phyloP scores from a whole-genome alignment of 1,139 yeast species.

The Taphrina sp. region DNA sequence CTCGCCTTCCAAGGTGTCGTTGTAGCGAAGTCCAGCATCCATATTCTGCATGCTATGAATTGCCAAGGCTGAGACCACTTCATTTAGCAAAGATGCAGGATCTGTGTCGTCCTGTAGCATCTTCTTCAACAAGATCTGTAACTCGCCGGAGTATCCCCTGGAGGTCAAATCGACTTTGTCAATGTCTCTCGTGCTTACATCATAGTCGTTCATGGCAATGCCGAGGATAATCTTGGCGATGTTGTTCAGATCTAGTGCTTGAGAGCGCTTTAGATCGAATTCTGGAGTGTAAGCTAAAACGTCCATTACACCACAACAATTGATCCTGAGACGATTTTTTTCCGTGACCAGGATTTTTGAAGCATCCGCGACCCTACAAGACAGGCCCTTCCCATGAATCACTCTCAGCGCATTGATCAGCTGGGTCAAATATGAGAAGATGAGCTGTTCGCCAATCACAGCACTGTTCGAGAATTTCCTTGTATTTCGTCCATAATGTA shows the following conservation, averaged over 20 bases:
- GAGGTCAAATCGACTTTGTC: conserved; percentile 41
- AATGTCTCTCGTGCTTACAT: conserved; percentile 41
- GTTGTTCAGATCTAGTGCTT: conserved; percentile 54
- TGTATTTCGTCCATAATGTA: conserved; percentile 49
- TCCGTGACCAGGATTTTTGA: conserved; percentile 70
- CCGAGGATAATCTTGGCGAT: conserved; percentile 58
- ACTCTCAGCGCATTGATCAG: conserved; percentile 62
- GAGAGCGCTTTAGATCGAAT: conserved; percentile 44
- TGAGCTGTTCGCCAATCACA: conserved; percentile 56
- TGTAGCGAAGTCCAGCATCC: conserved; percentile 57
- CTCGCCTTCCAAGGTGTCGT: conserved; percentile 67
- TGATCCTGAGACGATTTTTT: conserved; percentile 67
- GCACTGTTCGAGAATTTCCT: conserved; percentile 39
- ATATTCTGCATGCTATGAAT: conserved; percentile 50
- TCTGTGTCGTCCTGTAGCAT: conserved; percentile 38
- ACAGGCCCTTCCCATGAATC: conserved; percentile 62
- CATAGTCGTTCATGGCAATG: conserved; percentile 37
- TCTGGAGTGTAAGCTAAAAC: conserved; percentile 49
- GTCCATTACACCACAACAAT: conserved; percentile 71
- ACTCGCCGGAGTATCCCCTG: conserved; percentile 36
- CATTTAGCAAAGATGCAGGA: conserved; percentile 37
- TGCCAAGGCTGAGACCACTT: conserved; percentile 45
- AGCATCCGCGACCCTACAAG: conserved; percentile 63
- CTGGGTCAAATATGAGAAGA: conserved; percentile 79
- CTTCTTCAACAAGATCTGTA: conserved; percentile 35